Evolutionary conservation across 345 rosid genomes (phyloP).

Genomic region (Kandelia obovata): DNA sequence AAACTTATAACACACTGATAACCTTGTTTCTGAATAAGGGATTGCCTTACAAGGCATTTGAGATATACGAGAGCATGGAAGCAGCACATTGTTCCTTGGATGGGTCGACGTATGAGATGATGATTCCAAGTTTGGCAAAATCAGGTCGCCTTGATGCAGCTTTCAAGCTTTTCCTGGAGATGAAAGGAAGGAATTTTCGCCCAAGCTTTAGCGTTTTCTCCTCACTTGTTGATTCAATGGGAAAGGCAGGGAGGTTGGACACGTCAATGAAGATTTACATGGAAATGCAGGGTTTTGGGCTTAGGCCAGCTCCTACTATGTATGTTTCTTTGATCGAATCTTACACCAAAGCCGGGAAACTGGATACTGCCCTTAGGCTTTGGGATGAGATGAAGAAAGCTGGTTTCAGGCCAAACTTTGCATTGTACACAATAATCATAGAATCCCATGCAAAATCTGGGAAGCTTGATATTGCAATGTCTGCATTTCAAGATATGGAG

Average conservation of each 20-base stretch:
- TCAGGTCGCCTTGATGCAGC: conserved; percentile 97
- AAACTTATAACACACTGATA: conserved; percentile 73
- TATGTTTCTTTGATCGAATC: conserved; percentile 86
- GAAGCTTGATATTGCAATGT: conserved; percentile 88
- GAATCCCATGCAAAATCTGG: conserved; percentile 98
- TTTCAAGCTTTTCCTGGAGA: conserved; percentile 81
- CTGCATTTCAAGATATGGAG: conserved; percentile 83
- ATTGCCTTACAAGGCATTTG: conserved; percentile 89
- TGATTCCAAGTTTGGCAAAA: conserved; percentile 88
- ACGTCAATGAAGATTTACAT: conserved; percentile 81
- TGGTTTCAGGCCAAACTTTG: conserved; percentile 88
- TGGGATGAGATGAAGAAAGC: conserved; percentile 93
- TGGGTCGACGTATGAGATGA: conserved; percentile 77
- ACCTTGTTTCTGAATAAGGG: conserved; percentile 80
- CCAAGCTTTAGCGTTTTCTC: conserved; percentile 67
- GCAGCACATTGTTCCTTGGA: conserved; percentile 62
- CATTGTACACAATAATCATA: conserved; percentile 69
- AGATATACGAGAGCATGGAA: conserved; percentile 94
- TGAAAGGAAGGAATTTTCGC: conserved; percentile 65
- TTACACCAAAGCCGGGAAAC: conserved; percentile 84
- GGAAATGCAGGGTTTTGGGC: conserved; percentile 81
- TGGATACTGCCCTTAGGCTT: conserved; percentile 74
- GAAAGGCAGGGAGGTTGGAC: conserved; percentile 94
- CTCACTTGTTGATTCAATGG: conserved; percentile 91
- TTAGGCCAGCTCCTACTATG: conserved; percentile 77